Percentiles rank a stretch among this genome's conserved stretches.
phyloP scores from a whole-genome alignment of 495 filamentous ascomycete genomes.

The Penicillium ucsense region DNA sequence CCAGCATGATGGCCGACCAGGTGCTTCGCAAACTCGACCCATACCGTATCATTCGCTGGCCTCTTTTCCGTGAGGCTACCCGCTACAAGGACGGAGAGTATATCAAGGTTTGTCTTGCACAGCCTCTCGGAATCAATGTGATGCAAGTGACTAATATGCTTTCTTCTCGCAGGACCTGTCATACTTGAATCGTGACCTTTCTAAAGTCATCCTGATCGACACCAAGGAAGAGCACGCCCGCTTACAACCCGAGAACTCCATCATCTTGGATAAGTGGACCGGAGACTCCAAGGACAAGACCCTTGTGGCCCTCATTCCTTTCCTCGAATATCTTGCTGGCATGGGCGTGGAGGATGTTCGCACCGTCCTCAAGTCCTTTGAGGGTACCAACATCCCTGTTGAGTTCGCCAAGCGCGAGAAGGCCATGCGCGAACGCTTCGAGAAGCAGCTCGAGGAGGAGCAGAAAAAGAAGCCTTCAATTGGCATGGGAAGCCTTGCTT shows the following conservation, averaged over 20 bases:
- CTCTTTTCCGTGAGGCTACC: constrained; percentile 88
- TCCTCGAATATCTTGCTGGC: constrained; percentile 92
- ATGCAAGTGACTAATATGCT: constrained; percentile 1
- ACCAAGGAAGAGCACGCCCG: constrained; percentile 71
- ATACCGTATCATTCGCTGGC: constrained; percentile 93
- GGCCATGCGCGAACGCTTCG: constrained; percentile 66
- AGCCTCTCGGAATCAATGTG: background rate
- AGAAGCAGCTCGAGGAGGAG: constrained; percentile 64
- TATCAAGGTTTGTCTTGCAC: constrained; percentile 61
- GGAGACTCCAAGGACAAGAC: constrained; percentile 73
- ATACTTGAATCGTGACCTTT: constrained; percentile 90
- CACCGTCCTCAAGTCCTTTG: constrained; percentile 75
- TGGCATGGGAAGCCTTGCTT: constrained; percentile 52
- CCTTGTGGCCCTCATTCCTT: constrained; percentile 80
- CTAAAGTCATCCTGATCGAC: constrained; percentile 88
- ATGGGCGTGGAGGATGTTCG: constrained; percentile 84
- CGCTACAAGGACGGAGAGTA: constrained; percentile 92
- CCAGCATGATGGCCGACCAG: constrained; percentile 71
- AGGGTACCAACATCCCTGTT: constrained; percentile 71
- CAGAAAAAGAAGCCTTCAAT: constrained; percentile 49
- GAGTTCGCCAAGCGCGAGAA: constrained; percentile 90
- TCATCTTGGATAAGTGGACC: constrained; percentile 82
- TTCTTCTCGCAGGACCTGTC: constrained; percentile 63
- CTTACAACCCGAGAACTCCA: constrained; percentile 85
- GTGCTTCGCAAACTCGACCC: constrained; percentile 90